phyloP scores from a whole-genome alignment of 495 filamentous ascomycete genomes.

The Xylaria cubensis region DNA sequence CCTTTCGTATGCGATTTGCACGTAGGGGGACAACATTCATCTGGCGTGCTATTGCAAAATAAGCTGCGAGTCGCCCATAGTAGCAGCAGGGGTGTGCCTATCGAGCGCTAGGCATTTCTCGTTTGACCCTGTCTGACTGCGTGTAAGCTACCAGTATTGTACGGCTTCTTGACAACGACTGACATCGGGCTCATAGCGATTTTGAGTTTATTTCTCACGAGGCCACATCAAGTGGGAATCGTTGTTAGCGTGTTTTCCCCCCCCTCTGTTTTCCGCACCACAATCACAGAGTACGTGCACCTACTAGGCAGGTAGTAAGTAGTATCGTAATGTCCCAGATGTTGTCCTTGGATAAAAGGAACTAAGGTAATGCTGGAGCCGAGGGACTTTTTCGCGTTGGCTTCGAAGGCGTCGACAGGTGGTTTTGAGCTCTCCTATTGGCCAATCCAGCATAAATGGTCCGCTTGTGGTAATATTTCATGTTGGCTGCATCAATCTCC shows the following conservation, averaged over 20 bases:
- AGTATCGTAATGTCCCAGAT: conserved; percentile 10
- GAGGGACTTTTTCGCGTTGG: conserved; percentile 26
- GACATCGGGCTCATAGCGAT: background rate
- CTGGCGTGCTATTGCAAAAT: background rate
- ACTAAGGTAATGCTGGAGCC: conserved; percentile 19
- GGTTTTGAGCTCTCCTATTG: conserved; percentile 14
- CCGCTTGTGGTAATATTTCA: conserved; percentile 30
- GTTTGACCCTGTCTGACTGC: background rate
- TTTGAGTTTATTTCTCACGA: background rate
- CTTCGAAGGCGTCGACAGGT: conserved; percentile 1
- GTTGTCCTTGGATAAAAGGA: background rate
- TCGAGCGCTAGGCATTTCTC: background rate
- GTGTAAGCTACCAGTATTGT: background rate
- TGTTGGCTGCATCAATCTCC: conserved; percentile 20
- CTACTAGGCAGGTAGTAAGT: conserved; percentile 6
- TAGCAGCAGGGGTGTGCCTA: conserved; percentile 5
- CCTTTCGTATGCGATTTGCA: background rate
- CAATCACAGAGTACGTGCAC: background rate
- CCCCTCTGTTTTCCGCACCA: background rate
- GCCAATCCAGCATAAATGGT: conserved; percentile 25
- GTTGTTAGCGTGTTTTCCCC: background rate
- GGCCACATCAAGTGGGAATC: background rate
- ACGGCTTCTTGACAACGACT: conserved; percentile 8
- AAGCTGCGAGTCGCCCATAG: background rate
- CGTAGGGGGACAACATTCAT: background rate